Conservation (phyloP, 2,329 filamentous ascomycete genomes). For the Aspergillus calidoustus region DNA sequence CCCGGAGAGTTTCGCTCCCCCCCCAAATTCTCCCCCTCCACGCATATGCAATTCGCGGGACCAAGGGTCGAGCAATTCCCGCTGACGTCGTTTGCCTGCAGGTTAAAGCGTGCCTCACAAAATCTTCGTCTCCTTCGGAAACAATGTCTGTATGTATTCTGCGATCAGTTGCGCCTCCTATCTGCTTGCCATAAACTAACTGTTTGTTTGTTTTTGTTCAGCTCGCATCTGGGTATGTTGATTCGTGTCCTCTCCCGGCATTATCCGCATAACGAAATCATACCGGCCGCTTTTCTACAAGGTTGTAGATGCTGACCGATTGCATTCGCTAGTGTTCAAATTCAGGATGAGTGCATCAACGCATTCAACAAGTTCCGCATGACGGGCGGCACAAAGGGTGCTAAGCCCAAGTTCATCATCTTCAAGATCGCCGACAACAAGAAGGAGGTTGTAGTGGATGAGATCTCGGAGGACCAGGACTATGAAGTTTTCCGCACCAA, state of each 20-base stretch:
- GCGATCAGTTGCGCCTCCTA: not conserved
- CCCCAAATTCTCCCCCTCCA: not conserved
- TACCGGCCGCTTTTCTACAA: not conserved
- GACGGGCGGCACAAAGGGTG: slow-evolving; percentile 39
- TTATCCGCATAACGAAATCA: not conserved
- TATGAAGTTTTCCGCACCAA: slow-evolving; percentile 55
- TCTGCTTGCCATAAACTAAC: slow-evolving; percentile 14
- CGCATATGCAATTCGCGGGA: slow-evolving; percentile 5
- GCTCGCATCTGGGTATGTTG: slow-evolving; percentile 44
- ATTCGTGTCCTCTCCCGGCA: slow-evolving; percentile 10
- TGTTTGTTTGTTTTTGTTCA: slow-evolving; percentile 22
- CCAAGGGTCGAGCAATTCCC: slow-evolving; percentile 21
- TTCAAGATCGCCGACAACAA: slow-evolving; percentile 57
- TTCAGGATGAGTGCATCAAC: slow-evolving; percentile 52
- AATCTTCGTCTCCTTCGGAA: slow-evolving; percentile 28
- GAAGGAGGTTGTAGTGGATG: slow-evolving; percentile 55
- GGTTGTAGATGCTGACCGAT: slow-evolving; percentile 25
- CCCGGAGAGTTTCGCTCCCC: not conserved
- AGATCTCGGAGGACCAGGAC: slow-evolving; percentile 48
- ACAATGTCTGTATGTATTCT: slow-evolving; percentile 41
- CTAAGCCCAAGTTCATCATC: slow-evolving; percentile 55
- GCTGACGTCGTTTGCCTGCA: slow-evolving; percentile 39
- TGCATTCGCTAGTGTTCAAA: slow-evolving; percentile 44
- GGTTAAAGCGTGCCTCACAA: slow-evolving; percentile 28
- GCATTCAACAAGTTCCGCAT: slow-evolving; percentile 54